Evolutionary conservation across 2,329 filamentous ascomycete species (phyloP), one percentile per base, ranked within the genome.

Genomic region (Aspergillus tanneri): DNA sequence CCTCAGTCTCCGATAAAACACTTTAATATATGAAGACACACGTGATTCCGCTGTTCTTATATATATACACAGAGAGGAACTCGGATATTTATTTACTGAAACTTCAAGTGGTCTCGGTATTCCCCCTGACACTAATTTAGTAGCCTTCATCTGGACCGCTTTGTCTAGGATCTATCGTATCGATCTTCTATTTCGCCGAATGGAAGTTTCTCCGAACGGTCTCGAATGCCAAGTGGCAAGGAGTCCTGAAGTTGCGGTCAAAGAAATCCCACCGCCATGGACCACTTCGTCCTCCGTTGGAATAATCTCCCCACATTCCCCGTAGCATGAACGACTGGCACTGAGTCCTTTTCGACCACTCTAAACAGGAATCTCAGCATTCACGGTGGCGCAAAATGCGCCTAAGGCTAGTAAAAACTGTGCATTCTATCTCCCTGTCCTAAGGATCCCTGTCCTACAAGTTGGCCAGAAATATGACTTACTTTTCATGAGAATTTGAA

Each of bases 241-340:
- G 36, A 19, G 27, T 44, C 49, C 48, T 43, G 42, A 62, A 61
- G 43, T 62, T 61, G 58, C 60, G 60, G 60, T 63, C 60, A 63
- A 52, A 43, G 41, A 28, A 47, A 47, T 27, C 45, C 54, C 52
- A 56, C 54, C 51, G 57, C 56, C 55, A 58, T 50, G 46, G 36
- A 30, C 30, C 48, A 32, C 27, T 42, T 21, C 28, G 27, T 25
- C 30, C 22, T 34, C 27, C 39, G 40, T 38, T 35, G 47, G 12
- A 46, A 43, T 43, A 23, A 49, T 42, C 36, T 37, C 43, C 42
- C 45, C 48, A 45, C 47, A 43, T 24, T 32, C 16, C 30, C 16
- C 22, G 12, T 35, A 21, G 39, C 39, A 18, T 11, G 24, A 12
- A 45, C 23, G 19, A 22, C 30, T 43, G 10, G 16, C 28, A 32